phyloP scores from a whole-genome alignment of 805 yeast species.

The Wickerhamomyces mucosus region DNA sequence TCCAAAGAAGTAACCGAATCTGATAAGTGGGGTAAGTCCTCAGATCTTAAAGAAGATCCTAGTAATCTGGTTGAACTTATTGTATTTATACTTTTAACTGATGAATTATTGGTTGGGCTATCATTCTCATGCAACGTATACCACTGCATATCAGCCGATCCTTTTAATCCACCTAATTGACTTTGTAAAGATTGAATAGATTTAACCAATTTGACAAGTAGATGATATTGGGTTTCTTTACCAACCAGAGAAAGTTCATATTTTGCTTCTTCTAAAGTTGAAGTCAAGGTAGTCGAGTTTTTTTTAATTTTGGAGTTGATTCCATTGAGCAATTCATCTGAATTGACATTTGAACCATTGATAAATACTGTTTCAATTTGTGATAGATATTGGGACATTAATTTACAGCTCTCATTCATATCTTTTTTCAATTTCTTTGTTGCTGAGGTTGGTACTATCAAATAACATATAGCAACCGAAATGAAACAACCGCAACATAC shows the following conservation, averaged over 20 bases:
- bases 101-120: not conserved
- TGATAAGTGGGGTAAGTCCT: not conserved
- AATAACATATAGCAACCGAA: conserved; percentile 51
- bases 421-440: conserved; percentile 31
- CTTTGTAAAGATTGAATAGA: conserved; percentile 43
- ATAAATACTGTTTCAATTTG: conserved; percentile 39
- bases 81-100: conserved; percentile 1
- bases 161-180: conserved; percentile 56
- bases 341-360: conserved; percentile 30
- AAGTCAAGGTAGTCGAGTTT: conserved; percentile 29
- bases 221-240: conserved; percentile 39
- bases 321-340: conserved; percentile 24
- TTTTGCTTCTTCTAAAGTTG: conserved; percentile 45
- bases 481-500: conserved; percentile 52
- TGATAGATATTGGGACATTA: conserved; percentile 40
- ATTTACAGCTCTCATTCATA: conserved; percentile 41
- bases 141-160: conserved; percentile 63
- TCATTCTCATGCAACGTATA: conserved; percentile 32
- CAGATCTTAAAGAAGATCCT: too few relatives aligned
- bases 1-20: conserved; percentile 8
- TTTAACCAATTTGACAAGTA: conserved; percentile 37
- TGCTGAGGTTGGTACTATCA: conserved; percentile 57
- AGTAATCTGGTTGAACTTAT: conserved; percentile 2
- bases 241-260: conserved; percentile 52
- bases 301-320: conserved; percentile 29